Base-by-base conservation (phyloP, 2,329 filamentous ascomycete species). In the Pseudopyricularia cyperi region DNA sequence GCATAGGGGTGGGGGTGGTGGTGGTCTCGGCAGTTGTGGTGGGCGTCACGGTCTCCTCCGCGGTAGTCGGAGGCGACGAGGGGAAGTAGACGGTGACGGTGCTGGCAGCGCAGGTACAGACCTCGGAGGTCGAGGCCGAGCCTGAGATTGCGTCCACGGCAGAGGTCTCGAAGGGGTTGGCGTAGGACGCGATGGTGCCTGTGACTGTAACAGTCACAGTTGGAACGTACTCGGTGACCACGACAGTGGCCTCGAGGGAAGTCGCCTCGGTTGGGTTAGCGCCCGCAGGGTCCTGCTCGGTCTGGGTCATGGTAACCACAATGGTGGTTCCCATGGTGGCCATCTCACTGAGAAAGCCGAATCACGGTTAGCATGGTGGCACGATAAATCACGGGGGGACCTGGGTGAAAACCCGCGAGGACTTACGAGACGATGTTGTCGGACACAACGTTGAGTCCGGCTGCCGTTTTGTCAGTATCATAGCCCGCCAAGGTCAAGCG, bases 141-240 rank as follows among this genome's bases (percentile, higher is more conserved):
- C 32, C 48, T 4, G 48, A 49, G 19, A 49, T 15, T 5, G 48
- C 17, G 4, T 19, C 48, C 9, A 34, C 33, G 19, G 33, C 33
- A 8, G 48, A 49, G 32, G 33, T 49, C 48, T 12, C 33, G 48
- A 48, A 30, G 26, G 30, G 26, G 11, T 30, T 48, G 46, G 30
- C 28, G 8, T 48, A 48, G 22, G 46, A 48, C 17, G 15, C 46
- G 7, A 33, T 19, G 5, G 28, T 19, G 15, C 15, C 14, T 3
- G 17, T 46, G 19, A 5, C 12, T 32, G 54, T 50, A 15, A 47
- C n/a, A 1, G 46, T 51, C 46, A 44, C 26, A 37, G 52, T 48
- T 15, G 48, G 48, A 14, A 53, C 19, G 11, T 52, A 42, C 24
- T 46, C 22, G 28, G 35, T 53, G 15, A 53, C 26, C n/a, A 28